A percentile compares a stretch with the other conserved stretches of the same genome.
Conservation (phyloP, 208 protist genomes). For the Trypanosoma mega region DNA sequence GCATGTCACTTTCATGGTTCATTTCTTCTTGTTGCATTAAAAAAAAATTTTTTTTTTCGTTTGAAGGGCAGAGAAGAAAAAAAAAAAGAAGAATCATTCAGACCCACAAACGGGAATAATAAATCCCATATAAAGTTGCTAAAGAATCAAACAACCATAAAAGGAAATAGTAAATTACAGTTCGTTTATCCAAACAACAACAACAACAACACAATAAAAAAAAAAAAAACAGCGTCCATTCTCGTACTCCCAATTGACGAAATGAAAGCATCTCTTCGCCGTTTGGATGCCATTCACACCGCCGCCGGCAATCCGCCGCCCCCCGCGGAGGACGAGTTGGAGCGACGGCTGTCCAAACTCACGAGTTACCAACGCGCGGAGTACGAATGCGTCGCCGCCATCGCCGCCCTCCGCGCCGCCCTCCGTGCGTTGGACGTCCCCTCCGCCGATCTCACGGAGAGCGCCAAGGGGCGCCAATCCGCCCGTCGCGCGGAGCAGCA, state of each 20-base stretch:
- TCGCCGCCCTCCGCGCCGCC: slow-evolving; percentile 35
- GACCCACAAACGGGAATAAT: neutral
- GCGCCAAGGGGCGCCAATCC: slow-evolving; percentile 11
- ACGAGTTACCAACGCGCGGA: slow-evolving; percentile 51
- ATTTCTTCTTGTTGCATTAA: no score
- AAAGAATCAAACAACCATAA: no score
- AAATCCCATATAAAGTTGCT: neutral
- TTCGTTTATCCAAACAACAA: no score
- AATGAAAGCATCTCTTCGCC: no score
- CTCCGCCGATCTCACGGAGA: neutral
- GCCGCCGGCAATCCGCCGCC: neutral
- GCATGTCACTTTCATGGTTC: no score
- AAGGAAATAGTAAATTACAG: no score
- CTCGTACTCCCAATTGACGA: no score
- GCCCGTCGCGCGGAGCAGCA: slow-evolving; percentile 27
- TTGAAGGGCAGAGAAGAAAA: neutral
- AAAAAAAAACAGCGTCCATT: no score
- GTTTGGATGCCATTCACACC: no score
- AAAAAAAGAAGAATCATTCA: neutral
- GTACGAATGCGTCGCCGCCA: slow-evolving; percentile 48
- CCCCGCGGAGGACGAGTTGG: slow-evolving; percentile 12
- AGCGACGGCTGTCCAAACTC: slow-evolving; percentile 29
- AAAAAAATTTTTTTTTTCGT: neutral
- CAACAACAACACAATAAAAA: no score
- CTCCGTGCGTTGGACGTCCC: slow-evolving; percentile 13